These are phyloP conservation scores for Ophiostoma pallidulum DNA, from an alignment of 2,329 filamentous ascomycete genomes.

Conservation along the genomic window DNA sequence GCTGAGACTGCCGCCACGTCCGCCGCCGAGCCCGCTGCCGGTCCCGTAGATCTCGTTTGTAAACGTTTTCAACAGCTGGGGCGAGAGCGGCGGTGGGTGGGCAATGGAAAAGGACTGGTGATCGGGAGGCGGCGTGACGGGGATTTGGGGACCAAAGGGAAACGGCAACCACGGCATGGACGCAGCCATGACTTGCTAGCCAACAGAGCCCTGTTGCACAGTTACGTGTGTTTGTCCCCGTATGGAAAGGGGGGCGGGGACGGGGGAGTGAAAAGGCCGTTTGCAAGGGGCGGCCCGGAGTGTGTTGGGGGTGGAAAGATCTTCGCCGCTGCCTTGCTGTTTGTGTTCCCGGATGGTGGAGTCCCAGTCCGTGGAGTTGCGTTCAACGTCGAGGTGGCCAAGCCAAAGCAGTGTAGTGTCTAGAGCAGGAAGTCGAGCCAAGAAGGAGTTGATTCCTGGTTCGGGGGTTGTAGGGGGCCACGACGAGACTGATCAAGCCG, in stretches of 20 bases:
- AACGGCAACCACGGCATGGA: slow-evolving; percentile 22
- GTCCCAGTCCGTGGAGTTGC: not conserved
- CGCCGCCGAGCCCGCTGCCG: not conserved
- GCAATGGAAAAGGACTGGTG: slow-evolving; percentile 24
- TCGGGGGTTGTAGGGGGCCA: too few species aligned
- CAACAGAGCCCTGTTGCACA: not conserved
- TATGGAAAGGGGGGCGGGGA: too few species aligned
- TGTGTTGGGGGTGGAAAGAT: not conserved
- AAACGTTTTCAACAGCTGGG: slow-evolving; percentile 17
- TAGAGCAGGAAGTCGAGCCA: not conserved
- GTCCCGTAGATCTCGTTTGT: slow-evolving; percentile 17
- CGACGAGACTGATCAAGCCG: too few species aligned
- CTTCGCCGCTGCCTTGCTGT: not conserved
- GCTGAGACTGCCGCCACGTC: not conserved
- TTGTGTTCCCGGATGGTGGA: not conserved
- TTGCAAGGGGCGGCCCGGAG: too few species aligned
- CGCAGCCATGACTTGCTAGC: slow-evolving; percentile 18
- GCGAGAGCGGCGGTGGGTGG: slow-evolving; percentile 14
- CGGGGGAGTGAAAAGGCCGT: not conserved
- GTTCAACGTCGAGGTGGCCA: not conserved
- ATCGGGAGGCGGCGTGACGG: slow-evolving; percentile 32
- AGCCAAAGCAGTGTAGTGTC: not conserved
- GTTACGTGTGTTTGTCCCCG: too few species aligned
- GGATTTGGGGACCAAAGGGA: slow-evolving; percentile 25
- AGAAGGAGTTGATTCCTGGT: too few species aligned